A percentile compares a stretch with the other conserved stretches of the same genome.
These are phyloP conservation scores for Aquanectria penicillioides DNA, from an alignment of 2,329 filamentous ascomycete genomes.

Conservation along the genomic window DNA sequence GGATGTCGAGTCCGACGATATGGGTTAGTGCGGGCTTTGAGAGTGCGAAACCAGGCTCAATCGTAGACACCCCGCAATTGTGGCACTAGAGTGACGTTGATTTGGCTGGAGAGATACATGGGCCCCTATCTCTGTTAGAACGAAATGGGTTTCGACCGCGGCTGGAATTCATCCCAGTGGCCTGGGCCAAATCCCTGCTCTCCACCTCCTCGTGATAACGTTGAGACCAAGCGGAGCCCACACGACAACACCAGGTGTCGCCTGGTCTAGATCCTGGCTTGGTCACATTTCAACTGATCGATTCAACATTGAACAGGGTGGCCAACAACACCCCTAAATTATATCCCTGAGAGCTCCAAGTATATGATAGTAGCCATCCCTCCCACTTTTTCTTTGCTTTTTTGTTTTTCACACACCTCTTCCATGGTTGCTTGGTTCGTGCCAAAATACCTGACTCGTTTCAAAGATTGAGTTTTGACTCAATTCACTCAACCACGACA, in stretches of 20 bases:
- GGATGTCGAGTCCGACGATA: background rate
- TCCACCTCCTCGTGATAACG: slow-evolving; percentile 5
- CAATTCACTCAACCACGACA: too few species aligned
- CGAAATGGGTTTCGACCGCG: background rate
- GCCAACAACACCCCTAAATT: background rate
- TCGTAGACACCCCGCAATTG: background rate
- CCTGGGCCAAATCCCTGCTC: too few species aligned
- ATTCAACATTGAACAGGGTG: background rate
- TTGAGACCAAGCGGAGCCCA: background rate
- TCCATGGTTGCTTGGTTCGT: background rate
- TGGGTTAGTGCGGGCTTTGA: background rate
- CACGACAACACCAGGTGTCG: background rate
- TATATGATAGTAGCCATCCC: background rate
- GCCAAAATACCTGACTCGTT: background rate
- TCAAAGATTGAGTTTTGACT: too few species aligned
- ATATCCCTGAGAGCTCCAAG: background rate
- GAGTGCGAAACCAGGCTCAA: background rate
- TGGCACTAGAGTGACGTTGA: background rate
- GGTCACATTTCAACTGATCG: background rate
- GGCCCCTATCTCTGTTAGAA: background rate
- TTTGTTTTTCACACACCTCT: background rate
- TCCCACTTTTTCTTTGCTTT: background rate
- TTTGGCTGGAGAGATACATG: background rate
- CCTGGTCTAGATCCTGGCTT: background rate
- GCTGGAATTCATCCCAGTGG: too few species aligned